These are phyloP conservation scores for Botrytis fragariae DNA, from an alignment of 2,329 filamentous ascomycete species.

Conservation along the genomic window DNA sequence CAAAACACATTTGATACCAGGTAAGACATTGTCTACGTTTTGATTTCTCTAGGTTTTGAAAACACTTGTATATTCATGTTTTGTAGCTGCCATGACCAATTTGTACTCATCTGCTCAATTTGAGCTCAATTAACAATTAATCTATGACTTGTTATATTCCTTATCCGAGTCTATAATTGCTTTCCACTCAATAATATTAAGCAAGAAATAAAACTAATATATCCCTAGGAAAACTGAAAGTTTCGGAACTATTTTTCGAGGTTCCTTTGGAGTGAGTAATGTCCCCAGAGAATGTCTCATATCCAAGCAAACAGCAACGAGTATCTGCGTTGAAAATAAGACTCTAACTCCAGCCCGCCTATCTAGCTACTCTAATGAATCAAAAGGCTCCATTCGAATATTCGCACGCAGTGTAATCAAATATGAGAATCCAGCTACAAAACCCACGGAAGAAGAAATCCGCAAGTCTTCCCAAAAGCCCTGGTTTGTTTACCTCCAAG, in stretches of 20 bases:
- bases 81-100: background rate
- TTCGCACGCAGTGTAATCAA: slow-evolving; percentile 75
- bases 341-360: slow-evolving; percentile 22
- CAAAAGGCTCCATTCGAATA: slow-evolving; percentile 60
- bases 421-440: slow-evolving; percentile 53
- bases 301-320: background rate
- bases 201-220: slow-evolving; percentile 8
- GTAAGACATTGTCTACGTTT: slow-evolving; percentile 7
- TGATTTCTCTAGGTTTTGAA: background rate
- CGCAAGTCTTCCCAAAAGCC: slow-evolving; percentile 51
- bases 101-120: background rate
- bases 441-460: slow-evolving; percentile 39
- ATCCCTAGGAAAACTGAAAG: slow-evolving; percentile 64
- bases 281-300: slow-evolving; percentile 46
- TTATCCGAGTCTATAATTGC: background rate
- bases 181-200: too few species aligned
- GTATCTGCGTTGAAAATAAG: slow-evolving; percentile 53
- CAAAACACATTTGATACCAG: slow-evolving; percentile 23
- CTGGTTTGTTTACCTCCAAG: slow-evolving; percentile 74
- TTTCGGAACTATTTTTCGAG: slow-evolving; percentile 83
- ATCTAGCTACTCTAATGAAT: slow-evolving; percentile 15
- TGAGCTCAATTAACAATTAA: background rate
- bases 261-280: slow-evolving; percentile 78
- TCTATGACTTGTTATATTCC: background rate
- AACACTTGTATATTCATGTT: background rate